Base-by-base conservation (phyloP, 208 protist genomes). In the Blastocrithidia nonstop region DNA sequence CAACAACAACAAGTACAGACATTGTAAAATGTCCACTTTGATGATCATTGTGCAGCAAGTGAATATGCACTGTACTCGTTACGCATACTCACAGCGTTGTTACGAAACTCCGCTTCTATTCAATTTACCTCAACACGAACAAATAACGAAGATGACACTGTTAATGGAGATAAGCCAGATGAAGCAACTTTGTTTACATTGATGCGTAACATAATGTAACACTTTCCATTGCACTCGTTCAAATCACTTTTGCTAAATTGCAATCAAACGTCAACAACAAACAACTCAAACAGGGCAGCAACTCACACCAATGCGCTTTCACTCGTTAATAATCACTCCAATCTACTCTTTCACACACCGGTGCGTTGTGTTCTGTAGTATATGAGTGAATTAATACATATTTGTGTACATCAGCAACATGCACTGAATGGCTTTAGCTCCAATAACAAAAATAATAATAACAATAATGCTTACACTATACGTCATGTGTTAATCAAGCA, bases 81-180 rank as follows among this genome's bases (percentile, higher is more conserved):
- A 16, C 59, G 59, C 5, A 37, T 84, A 20, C 54, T 84, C 19
- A 57, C 56, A 33, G 47, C 59, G 23, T 19, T 83, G 11, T 50
- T 88, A 36, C 52, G 43, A 11, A 54, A 61, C 39, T 45, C 76
- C 29, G 61, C 70, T 0, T 65, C 68, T 1, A 52, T 88, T 28
- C 41, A 43, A 24, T 66, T 67, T 26, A 65, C 11, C 29, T 13
- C 11, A 62, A 78, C 28, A 64, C 74, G 2, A 62, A 88, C 17
- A 57, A 66, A 8, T 51, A 56, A 33, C 61, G 61, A 71, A n/a
- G 66, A 70, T 33, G 55, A 69, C 9, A 57, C 45, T 28, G 52
- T n/a, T n/a, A n/a, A n/a, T n/a, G n/a, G n/a, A n/a, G 37, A 42
- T 42, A 24, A 42, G 25, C 7, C 37, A 3, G 37, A 42, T 4